Base-by-base conservation (phyloP, 78 protist genomes). In the Protostelium mycophagum region DNA sequence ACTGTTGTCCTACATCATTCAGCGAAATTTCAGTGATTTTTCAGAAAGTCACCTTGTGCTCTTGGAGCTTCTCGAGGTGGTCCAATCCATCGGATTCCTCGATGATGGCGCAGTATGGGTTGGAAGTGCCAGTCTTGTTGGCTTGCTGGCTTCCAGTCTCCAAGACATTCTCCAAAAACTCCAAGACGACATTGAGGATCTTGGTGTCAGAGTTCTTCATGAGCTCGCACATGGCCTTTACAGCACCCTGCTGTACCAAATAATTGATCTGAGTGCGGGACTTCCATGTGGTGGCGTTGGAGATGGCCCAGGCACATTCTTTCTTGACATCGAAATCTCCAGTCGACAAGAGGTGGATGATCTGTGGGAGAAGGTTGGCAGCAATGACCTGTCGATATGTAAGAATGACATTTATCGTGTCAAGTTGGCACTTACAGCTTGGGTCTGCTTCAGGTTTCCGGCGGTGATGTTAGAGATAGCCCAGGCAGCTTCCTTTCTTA, bases 291-390 rank as follows among this genome's bases (percentile, higher is more conserved):
- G 97, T 94, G 28, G 97, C 98, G 84, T 99, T 99, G 37, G 99
- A 91, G 34, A 99, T 83, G n/a, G 99, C 98, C 99, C 99, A 99
- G 34, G 97, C 93, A 25, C 99, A 99, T 88, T 99, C 99, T 89
- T 96, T 96, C 36, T 89, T 86, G 35, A 98, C 91, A 38, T 95
- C 98, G 36, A 92, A 88, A 36, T 97, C 97, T 35, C 83, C 93
- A 0, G 28, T 38, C 35, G 9, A 28, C 28, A 98, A 86, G 29
- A 94, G 16, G 35, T 83, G 34, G 28, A 98, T 37, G 87, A 99
- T 92, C 23, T 85, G 38, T 37, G 92, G 93, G 37, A 96, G 0
- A 34, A 97, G 0, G 90, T 90, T 37, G 36, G 88, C 73, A 23
- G 97, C 96, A 83, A 98, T 92, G 36, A 91, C 73, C 73, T 51